A percentile compares a stretch with the other conserved stretches of the same genome.
Evolutionary conservation across 495 filamentous ascomycete species (phyloP).

Genomic region (Neurospora hispaniola): DNA sequence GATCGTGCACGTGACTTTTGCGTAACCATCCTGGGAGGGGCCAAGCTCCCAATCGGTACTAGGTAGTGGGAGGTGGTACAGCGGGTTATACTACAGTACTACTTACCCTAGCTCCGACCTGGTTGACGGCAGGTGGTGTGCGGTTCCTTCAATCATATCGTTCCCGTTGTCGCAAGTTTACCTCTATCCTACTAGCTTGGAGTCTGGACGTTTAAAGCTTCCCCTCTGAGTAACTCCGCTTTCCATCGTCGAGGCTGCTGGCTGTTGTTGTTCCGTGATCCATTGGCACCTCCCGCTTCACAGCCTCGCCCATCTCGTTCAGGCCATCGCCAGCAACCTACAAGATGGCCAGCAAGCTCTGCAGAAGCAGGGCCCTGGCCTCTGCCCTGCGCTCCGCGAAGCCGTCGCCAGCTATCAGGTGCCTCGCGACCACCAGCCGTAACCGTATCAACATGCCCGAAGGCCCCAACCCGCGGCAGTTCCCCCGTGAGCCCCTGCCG

Average conservation of each 20-base stretch:
- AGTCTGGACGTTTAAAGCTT: not conserved
- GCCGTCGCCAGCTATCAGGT: conserved; percentile 28
- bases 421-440: conserved; percentile 42
- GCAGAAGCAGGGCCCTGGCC: conserved; percentile 50
- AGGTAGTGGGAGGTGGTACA: not conserved
- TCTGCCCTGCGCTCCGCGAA: conserved; percentile 47
- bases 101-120: not conserved
- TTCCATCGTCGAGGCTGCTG: not conserved
- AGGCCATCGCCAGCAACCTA: conserved; percentile 26
- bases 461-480: conserved; percentile 57
- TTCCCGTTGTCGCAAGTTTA: not conserved
- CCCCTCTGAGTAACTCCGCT: not conserved
- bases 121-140: not conserved
- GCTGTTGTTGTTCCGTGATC: not conserved
- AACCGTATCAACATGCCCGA: conserved; percentile 40
- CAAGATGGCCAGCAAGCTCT: conserved; percentile 57
- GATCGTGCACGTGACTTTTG: not conserved
- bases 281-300: not conserved
- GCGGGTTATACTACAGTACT: not conserved
- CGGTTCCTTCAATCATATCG: not conserved
- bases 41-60: not conserved
- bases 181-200: not conserved
- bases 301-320: conserved; percentile 13
- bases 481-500: conserved; percentile 37
- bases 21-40: not conserved